Evolutionary conservation across 163 green algal genomes (phyloP).

Genomic region (Trebouxiophyceae sp.): DNA sequence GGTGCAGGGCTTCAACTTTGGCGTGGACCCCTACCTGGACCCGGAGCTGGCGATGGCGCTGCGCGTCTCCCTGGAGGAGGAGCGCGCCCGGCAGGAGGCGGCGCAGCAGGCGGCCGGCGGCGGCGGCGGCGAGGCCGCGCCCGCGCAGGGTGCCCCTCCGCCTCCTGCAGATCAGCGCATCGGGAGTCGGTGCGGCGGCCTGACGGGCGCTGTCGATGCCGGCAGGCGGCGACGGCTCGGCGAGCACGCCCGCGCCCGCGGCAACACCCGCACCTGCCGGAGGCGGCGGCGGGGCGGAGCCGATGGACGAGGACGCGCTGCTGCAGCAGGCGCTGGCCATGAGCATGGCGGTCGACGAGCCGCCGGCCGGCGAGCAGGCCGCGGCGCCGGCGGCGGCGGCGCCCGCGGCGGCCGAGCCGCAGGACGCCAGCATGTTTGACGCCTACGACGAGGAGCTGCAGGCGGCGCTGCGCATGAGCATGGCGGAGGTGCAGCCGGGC

Average conservation of each 20-base stretch:
- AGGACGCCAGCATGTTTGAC: constrained; percentile 29
- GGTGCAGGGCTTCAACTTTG: constrained; percentile 55
- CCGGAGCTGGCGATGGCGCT: constrained; percentile 82
- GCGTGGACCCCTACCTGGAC: constrained; percentile 94
- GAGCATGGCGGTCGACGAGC: constrained; percentile 49
- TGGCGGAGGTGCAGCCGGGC: constrained; percentile 24
- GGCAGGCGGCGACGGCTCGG: neutral
- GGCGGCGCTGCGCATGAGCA: constrained; percentile 69
- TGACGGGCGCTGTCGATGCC: constrained; percentile 47
- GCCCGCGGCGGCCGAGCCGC: constrained; percentile 1
- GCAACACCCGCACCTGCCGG: constrained; percentile 3
- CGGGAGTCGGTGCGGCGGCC: constrained; percentile 34
- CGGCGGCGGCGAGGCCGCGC: neutral
- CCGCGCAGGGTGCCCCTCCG: constrained; percentile 7
- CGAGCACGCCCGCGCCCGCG: constrained; percentile 4
- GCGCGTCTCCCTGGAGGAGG: constrained; percentile 81
- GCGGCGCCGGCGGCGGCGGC: constrained; percentile 20
- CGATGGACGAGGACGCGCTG: constrained; percentile 68
- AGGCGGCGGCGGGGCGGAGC: constrained; percentile 19
- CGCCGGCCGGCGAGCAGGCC: constrained; percentile 1
- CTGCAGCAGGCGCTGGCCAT: constrained; percentile 75
- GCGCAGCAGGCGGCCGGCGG: constrained; percentile 14
- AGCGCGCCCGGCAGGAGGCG: constrained; percentile 60
- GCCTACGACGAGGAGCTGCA: constrained; percentile 78
- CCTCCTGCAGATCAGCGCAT: neutral